Evolutionary conservation across 805 yeast genomes (phyloP), one percentile per base, ranked within the genome.

Genomic region (Spathaspora sp.): DNA sequence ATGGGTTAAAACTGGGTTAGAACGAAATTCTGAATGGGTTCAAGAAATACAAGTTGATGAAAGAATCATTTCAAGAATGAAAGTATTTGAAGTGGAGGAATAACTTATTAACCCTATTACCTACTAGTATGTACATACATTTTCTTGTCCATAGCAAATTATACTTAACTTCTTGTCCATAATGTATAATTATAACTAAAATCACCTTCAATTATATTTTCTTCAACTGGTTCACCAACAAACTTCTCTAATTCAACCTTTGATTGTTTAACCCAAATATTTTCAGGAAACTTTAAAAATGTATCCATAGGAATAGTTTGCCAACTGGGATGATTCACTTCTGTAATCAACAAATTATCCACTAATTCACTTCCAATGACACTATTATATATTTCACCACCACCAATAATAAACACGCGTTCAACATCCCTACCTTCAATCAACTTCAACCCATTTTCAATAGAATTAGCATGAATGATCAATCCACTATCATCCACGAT

Each of bases 1-100:
- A 52, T 93, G 97, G 97, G 87, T 89, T 32, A 77, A 82, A 57
- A 78, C 77, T 52, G 96, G 97, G n/a, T 64, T 68, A 46, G 87
- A 82, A 49, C 86, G 82, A 57, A 72, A 80, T 42, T 86, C 96
- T 56, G 97, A 93, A 65, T 93, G 99, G 99, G 83, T 86, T 50
- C 83, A 83, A 61, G 92, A 86, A 26, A 71, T 92, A 46, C 73
- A 64, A 7, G 81, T 81, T 28, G 98, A 93, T 63, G 82, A 80
- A 8, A 73, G 96, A 53, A 81, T 93, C 16, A 66, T 78, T 10
- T 64, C 68, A 20, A 68, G 81, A 50, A 64, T 89, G 66, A 71
- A 74, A 55, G 82, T 82, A 8, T 83, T 60, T 57, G 75, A 71
- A 32, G 31, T 29, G 16, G 44, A 31, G 16, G 18, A 19, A 20